Evolutionary conservation across 2,329 filamentous ascomycete species (phyloP), one percentile per base, ranked within the genome.

Genomic region (Trichoderma gracile): DNA sequence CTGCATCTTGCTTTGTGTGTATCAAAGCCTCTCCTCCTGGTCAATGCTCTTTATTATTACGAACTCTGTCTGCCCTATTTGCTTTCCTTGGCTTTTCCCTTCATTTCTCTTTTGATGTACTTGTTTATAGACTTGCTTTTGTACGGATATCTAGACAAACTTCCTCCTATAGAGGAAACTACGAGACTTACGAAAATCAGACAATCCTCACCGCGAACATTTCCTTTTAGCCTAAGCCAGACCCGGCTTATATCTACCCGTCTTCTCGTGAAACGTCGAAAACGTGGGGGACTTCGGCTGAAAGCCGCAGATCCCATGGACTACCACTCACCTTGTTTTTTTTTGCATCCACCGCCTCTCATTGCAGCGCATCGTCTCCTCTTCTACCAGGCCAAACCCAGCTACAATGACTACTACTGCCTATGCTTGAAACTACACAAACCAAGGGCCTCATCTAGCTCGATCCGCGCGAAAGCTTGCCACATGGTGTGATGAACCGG

Each of bases 151-250:
- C 27, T 38, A 42, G 21, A 59, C 23, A 4, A 50, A 3, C 21
- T 50, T 59, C 56, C 56, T 33, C 30, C 30, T 33, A 59, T 50
- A 59, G 56, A 59, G 56, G 56, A 50, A 50, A 59, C 56, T 47
- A 59, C 23, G 56, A 59, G 56, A 40, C 33, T 42, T 9, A 59
- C 27, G 45, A 59, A 14, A 50, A 50, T 42, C 49, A 50, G 56
- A 59, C 33, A 42, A 30, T 10, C 5, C 12, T 14, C 33, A 38
- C 10, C 30, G 9, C 30, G 12, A 38, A 38, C 33, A 3, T 1
- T 14, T 38, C 33, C 33, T 55, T 59, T 52, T 15, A 19, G 27
- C 49, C 30, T 33, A 33, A 14, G 5, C 33, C 33, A 38, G 5
- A 5, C 33, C 33, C 12, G 33, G 10, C 33, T 38, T 38, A 12